Conservation (phyloP, 495 filamentous ascomycete genomes). For the Penicillium atrosanguineum region DNA sequence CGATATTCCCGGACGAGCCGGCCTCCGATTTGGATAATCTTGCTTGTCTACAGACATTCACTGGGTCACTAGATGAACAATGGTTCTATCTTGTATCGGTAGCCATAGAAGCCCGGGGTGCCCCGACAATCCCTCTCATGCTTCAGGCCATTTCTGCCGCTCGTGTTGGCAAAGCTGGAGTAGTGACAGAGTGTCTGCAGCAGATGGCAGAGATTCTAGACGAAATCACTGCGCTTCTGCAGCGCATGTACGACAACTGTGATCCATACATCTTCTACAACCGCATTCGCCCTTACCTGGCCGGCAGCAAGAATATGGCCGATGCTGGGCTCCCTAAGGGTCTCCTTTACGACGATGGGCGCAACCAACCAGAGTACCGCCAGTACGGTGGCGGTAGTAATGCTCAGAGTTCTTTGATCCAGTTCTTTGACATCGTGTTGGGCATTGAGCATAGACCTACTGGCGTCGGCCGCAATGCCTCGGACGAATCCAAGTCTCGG, state of each 20-base stretch:
- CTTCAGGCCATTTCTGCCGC: slow-evolving; percentile 83
- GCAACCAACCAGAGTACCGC: slow-evolving; percentile 61
- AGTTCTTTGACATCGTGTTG: slow-evolving; percentile 91
- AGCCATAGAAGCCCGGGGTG: slow-evolving; percentile 91
- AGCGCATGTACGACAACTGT: slow-evolving; percentile 88
- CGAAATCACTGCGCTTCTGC: slow-evolving; percentile 69
- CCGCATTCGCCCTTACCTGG: slow-evolving; percentile 88
- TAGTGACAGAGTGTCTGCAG: slow-evolving; percentile 72
- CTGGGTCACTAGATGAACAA: slow-evolving; percentile 93
- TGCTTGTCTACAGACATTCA: slow-evolving; percentile 81
- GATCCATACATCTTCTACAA: slow-evolving; percentile 93
- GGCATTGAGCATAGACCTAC: slow-evolving; percentile 91
- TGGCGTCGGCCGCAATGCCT: slow-evolving; percentile 55
- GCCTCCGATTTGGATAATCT: slow-evolving; percentile 83
- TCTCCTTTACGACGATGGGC: slow-evolving; percentile 80
- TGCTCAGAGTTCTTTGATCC: slow-evolving; percentile 90
- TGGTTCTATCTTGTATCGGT: slow-evolving; percentile 98
- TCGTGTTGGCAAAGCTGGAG: slow-evolving; percentile 60
- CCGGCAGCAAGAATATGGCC: slow-evolving; percentile 94
- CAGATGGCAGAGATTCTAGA: slow-evolving; percentile 83
- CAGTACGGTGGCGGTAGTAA: slow-evolving; percentile 91
- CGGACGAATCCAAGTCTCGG: slow-evolving; percentile 31
- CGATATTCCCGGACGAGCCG: slow-evolving; percentile 75
- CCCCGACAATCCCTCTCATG: slow-evolving; percentile 84
- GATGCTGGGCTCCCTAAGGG: slow-evolving; percentile 86